Percentiles rank a stretch among this genome's conserved stretches.
Conservation (phyloP, 2,329 filamentous ascomycete species). For the Cladophialophora exuberans region DNA sequence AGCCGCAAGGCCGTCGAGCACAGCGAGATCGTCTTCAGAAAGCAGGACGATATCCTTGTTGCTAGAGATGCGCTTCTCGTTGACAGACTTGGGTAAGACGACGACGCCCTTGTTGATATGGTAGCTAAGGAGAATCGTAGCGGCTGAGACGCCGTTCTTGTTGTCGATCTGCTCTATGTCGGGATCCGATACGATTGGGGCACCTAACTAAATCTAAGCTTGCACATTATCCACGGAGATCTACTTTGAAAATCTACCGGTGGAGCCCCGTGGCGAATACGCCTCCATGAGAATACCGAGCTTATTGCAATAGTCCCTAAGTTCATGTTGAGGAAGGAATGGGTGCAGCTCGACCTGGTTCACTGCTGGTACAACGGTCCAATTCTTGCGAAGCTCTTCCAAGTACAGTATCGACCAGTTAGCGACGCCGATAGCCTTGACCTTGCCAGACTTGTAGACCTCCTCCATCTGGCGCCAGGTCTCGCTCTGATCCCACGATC, state of each 20-base stretch:
- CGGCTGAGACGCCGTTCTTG: constrained; percentile 14
- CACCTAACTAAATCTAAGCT: constrained; percentile 50
- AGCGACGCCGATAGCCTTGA: constrained; percentile 70
- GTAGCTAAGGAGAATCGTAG: constrained; percentile 20
- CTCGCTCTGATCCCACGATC: constrained; percentile 45
- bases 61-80: constrained; percentile 8
- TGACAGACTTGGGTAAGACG: constrained; percentile 17
- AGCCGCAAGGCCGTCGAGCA: constrained; percentile 36
- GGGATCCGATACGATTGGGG: constrained; percentile 18
- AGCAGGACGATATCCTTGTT: constrained; percentile 16
- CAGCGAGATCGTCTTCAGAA: constrained; percentile 32
- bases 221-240: not conserved
- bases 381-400: constrained; percentile 41
- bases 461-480: constrained; percentile 40
- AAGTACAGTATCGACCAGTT: constrained; percentile 62
- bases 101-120: constrained; percentile 19
- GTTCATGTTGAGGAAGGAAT: constrained; percentile 36
- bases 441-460: constrained; percentile 58
- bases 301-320: constrained; percentile 31
- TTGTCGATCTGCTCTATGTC: constrained; percentile 14
- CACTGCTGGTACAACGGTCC: constrained; percentile 37
- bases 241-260: not conserved
- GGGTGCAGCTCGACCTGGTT: constrained; percentile 37
- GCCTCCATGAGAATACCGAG: constrained; percentile 10
- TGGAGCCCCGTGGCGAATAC: constrained; percentile 23